Conservation (phyloP, 1,139 yeast species). For the Arxiozyma slooffiae region DNA sequence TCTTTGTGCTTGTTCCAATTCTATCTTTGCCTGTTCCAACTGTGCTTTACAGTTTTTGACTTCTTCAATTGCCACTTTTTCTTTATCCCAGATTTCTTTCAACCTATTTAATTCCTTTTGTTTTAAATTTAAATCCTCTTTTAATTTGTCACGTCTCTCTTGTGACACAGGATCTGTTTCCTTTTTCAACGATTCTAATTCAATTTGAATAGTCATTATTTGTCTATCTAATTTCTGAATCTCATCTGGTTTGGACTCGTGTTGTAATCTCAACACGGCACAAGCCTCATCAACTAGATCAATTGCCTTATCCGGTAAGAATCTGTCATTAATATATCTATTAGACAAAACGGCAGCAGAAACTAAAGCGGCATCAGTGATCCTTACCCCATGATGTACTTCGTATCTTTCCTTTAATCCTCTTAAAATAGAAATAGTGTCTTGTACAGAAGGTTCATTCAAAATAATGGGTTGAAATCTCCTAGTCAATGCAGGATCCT, state of each 20-base stretch:
- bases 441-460: slow-evolving; percentile 86
- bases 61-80: slow-evolving; percentile 61
- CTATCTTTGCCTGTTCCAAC: slow-evolving; percentile 73
- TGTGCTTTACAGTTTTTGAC: slow-evolving; percentile 72
- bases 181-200: slow-evolving; percentile 81
- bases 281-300: slow-evolving; percentile 96
- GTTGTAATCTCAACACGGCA: slow-evolving; percentile 85
- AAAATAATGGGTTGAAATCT: slow-evolving; percentile 84
- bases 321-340: slow-evolving; percentile 84
- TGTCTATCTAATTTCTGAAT: slow-evolving; percentile 81
- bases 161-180: slow-evolving; percentile 79
- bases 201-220: slow-evolving; percentile 90
- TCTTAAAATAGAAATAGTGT: slow-evolving; percentile 81
- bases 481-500: slow-evolving; percentile 85
- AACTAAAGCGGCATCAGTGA: slow-evolving; percentile 84
- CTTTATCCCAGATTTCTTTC: slow-evolving; percentile 80
- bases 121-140: slow-evolving; percentile 54
- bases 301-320: slow-evolving; percentile 90
- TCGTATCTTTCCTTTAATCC: slow-evolving; percentile 92
- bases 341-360: slow-evolving; percentile 88
- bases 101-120: slow-evolving; percentile 56
- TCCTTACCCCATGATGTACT: slow-evolving; percentile 97
- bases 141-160: slow-evolving; percentile 59
- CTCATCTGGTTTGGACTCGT: slow-evolving; percentile 93
- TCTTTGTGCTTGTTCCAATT: slow-evolving; percentile 73